Evolutionary conservation across 805 yeast genomes (phyloP).

Genomic region (Teunomyces kruisii): DNA sequence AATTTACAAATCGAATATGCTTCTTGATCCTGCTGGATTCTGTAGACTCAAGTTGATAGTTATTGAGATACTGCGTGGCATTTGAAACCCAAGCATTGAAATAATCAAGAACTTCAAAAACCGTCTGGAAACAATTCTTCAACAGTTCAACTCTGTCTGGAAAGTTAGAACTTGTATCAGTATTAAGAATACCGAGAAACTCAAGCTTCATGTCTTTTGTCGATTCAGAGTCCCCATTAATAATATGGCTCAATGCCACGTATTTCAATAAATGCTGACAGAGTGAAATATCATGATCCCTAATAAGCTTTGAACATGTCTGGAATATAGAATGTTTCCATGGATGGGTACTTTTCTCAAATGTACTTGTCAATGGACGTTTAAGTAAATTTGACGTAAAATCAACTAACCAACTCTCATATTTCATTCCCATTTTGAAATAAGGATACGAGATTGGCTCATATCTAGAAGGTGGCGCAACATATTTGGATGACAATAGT

Average conservation of each 20-base stretch:
- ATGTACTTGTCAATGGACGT: constrained; percentile 23
- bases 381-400: constrained; percentile 68
- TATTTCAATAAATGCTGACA: constrained; percentile 77
- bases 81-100: constrained; percentile 71
- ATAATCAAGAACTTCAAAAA: constrained; percentile 80
- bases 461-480: constrained; percentile 53
- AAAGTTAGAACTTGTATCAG: constrained; percentile 38
- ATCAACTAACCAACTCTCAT: constrained; percentile 69
- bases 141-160: constrained; percentile 58
- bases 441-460: constrained; percentile 61
- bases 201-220: constrained; percentile 55
- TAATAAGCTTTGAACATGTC: constrained; percentile 62
- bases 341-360: constrained; percentile 12
- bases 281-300: constrained; percentile 68
- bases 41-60: constrained; percentile 15
- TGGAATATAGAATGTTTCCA: constrained; percentile 46
- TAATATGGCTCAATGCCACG: constrained; percentile 62
- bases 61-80: constrained; percentile 33
- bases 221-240: constrained; percentile 41
- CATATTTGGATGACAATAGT: constrained; percentile 69
- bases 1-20: constrained; percentile 35
- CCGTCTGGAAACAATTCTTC: constrained; percentile 65
- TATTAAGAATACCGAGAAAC: constrained; percentile 55
- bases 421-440: constrained; percentile 53
- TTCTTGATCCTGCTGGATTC: constrained; percentile 25